Evolutionary conservation across 2,329 filamentous ascomycete species (phyloP), one percentile per base, ranked within the genome.

Genomic region (Aspergillus piperis): DNA sequence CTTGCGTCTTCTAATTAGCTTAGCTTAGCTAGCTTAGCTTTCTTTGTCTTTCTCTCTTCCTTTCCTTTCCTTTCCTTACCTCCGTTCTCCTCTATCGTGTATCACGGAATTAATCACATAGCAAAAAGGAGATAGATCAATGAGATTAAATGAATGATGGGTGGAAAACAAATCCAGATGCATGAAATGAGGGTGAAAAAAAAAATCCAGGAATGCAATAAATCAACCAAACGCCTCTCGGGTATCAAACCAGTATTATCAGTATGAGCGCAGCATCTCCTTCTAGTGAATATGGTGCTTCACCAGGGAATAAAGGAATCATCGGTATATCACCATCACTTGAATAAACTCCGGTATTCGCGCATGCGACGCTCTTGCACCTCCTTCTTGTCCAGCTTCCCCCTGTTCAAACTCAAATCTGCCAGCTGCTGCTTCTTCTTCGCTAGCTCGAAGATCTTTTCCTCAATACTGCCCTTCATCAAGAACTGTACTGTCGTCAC

Each of bases 391-490:
- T 82, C 83, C 74, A 78, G 61, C 78, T 79, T 88, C 76, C 70
- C 83, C 73, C 85, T 83, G 64, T 90, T 90, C 88, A 96, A 88
- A 72, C 90, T 94, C 66, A 98, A 81, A 71, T 90, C 92, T 0
- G 95, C 95, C 54, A 99, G 80, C 75, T 92, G 89, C 79, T 90
- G 91, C 83, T 99, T 99, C 84, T 95, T 96, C 60, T 90, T 87
- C 75, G 97, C 94, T 63, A 99, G 80, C 69, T 90, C 84, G 2
- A 96, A 80, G 85, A 99, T 96, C 80, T 92, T 94, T 79, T 96
- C 91, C 75, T 99, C 95, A 61, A 99, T 96, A 71, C 91, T 96
- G 62, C 87, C 82, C 23, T 85, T 83, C 92, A 98, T 98, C 69
- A 98, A 89, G 75, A 91, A 98, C 39, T 93, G 87, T 39, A 91